phyloP scores from a whole-genome alignment of 441 rosid species.

The Erysimum pusillum region DNA sequence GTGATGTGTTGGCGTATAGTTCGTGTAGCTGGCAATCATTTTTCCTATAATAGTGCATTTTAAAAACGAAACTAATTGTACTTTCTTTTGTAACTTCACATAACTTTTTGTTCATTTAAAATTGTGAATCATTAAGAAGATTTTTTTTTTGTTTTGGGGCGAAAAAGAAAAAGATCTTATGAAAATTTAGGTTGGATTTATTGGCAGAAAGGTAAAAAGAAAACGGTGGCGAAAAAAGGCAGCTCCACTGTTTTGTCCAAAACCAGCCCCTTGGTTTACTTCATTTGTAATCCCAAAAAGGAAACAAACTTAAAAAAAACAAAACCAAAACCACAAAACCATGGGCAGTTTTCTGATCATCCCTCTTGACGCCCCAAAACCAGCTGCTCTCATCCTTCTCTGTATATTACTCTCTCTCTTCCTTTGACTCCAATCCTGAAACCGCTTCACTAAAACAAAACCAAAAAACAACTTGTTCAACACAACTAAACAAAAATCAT shows the following conservation, averaged over 20 bases:
- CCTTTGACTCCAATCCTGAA: slow-evolving; percentile 23
- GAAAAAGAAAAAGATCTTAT: not conserved
- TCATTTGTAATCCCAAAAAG: slow-evolving; percentile 31
- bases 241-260: slow-evolving; percentile 39
- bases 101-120: not conserved
- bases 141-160: too few species aligned
- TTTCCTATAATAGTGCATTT: too few species aligned
- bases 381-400: slow-evolving; percentile 38
- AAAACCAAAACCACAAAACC: slow-evolving; percentile 38
- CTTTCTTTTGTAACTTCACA: too few species aligned
- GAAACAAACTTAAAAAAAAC: not conserved
- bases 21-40: too few species aligned
- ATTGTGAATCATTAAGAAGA: too few species aligned
- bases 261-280: slow-evolving; percentile 46
- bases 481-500: not conserved
- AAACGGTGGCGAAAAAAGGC: not conserved
- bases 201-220: not conserved
- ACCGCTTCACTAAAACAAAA: not conserved
- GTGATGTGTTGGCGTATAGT: too few species aligned
- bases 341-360: slow-evolving; percentile 47
- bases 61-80: too few species aligned
- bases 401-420: slow-evolving; percentile 21
- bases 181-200: not conserved
- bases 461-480: not conserved
- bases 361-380: slow-evolving; percentile 25